Percentiles rank a stretch among this genome's conserved stretches.
Conservation (phyloP, 1,284 basidiomycete genomes). For the Boletus sp. region DNA sequence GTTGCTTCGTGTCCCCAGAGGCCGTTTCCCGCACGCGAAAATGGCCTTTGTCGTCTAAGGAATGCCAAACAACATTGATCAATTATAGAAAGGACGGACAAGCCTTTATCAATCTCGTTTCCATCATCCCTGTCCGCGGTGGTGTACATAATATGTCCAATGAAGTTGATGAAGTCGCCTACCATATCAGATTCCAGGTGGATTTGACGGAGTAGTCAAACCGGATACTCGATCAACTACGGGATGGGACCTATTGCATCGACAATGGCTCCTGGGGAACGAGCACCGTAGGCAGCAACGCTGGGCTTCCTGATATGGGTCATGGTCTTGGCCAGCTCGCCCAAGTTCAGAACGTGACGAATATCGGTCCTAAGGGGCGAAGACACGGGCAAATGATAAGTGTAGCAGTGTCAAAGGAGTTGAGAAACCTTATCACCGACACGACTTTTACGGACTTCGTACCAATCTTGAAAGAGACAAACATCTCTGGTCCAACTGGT, state of each 20-base stretch:
- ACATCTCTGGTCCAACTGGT: constrained; percentile 21
- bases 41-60: constrained; percentile 69
- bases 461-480: constrained; percentile 34
- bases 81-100: constrained; percentile 86
- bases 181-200: constrained; percentile 91
- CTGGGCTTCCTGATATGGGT: too few relatives aligned
- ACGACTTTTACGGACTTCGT: constrained; percentile 40
- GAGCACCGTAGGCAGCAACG: too few relatives aligned
- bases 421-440: constrained; percentile 41
- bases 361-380: too few relatives aligned
- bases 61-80: constrained; percentile 80
- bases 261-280: background rate
- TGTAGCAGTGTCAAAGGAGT: constrained; percentile 39
- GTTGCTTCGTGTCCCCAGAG: constrained; percentile 20
- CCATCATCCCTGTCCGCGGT: constrained; percentile 69
- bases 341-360: too few relatives aligned
- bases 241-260: too few relatives aligned
- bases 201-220: constrained; percentile 87
- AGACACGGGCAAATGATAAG: constrained; percentile 34
- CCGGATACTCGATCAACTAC: constrained; percentile 66
- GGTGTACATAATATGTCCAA: constrained; percentile 52
- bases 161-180: constrained; percentile 64
- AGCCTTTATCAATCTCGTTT: constrained; percentile 87
- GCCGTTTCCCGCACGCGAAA: constrained; percentile 52
- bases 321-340: too few relatives aligned